Evolutionary conservation across 805 yeast genomes (phyloP).

Genomic region (Candida ortonii): DNA sequence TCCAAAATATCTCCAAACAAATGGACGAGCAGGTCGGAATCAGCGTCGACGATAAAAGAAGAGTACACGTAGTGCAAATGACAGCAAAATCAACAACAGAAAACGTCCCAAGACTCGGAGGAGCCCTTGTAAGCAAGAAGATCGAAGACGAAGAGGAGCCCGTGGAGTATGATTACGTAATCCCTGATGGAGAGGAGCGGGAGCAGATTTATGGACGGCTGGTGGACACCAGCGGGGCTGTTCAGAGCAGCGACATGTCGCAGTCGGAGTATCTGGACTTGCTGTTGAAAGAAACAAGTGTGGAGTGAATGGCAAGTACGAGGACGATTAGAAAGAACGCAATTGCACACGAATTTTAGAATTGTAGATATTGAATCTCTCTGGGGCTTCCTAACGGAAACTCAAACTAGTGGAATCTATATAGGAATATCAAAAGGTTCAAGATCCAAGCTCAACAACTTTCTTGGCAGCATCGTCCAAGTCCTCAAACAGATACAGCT

Average conservation of each 20-base stretch:
- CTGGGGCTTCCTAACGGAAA: no score
- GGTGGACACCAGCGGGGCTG: slow-evolving; percentile 20
- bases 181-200: slow-evolving; percentile 33
- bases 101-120: slow-evolving; percentile 59
- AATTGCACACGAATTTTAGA: no score
- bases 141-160: slow-evolving; percentile 59
- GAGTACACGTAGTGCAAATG: slow-evolving; percentile 71
- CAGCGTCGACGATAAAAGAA: slow-evolving; percentile 27
- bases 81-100: slow-evolving; percentile 63
- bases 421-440: slow-evolving; percentile 3
- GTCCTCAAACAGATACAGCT: slow-evolving; percentile 87
- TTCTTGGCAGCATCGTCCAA: slow-evolving; percentile 97
- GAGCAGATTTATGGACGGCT: slow-evolving; percentile 25
- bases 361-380: no score
- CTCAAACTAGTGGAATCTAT: no score
- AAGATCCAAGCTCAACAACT: slow-evolving; percentile 66
- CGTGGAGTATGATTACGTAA: slow-evolving; percentile 44
- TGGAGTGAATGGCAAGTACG: no score
- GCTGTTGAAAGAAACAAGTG: slow-evolving; percentile 26
- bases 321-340: no score
- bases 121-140: slow-evolving; percentile 66
- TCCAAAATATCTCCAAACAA: slow-evolving; percentile 39
- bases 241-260: slow-evolving; percentile 24
- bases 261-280: slow-evolving; percentile 34
- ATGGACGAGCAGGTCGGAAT: slow-evolving; percentile 37